Base-by-base conservation (phyloP, 805 yeast species). In the Ogataea trehaloabstinens region DNA sequence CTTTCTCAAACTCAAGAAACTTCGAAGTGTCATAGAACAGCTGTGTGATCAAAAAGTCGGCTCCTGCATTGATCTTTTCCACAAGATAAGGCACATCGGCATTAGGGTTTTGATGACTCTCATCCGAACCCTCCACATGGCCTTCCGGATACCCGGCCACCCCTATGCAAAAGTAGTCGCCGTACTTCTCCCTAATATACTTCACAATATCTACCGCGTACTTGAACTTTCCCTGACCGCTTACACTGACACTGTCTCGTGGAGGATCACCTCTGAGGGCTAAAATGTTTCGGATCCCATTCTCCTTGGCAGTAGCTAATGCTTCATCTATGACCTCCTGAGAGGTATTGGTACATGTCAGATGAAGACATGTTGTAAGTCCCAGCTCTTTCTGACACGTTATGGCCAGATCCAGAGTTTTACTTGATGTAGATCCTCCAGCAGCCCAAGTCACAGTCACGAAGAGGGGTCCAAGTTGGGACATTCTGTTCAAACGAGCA, bases 81-180 rank as follows among this genome's bases (percentile, higher is more conserved):
- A 80, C 76, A 61, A 93, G 71, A 56, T 63, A 88, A 5, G 93
- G 91, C 33, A 91, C 55, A 61, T 91, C 99, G 33, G 73, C 73
- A 17, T 59, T 57, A 1, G 82, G 79, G 52, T 78, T 75, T 59
- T 89, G 96, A 24, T 70, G 71, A 6, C 77, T 63, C 32, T 66
- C 71, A 50, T 82, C 86, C 1, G 88, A 73, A 11, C 95, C 91
- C 51, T 90, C 96, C 24, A 87, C 89, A 63, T 91, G 97, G 15
- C 99, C 99, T 59, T 91, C 99, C 6, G 99, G 96, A 61, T 91
- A 91, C 1, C 95, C 97, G 2, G 99, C 99, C 12, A 91, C 99
- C 44, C 99, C 99, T 39, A 91, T 71, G 57, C 96, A 85, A 64
- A 91, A 91, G 51, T 80, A 83, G 56, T 85, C 85, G 3, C 87